These are phyloP conservation scores for Chytriomyces sp. DNA, from an alignment of 192 early-diverging fungal species.

Conservation along the genomic window DNA sequence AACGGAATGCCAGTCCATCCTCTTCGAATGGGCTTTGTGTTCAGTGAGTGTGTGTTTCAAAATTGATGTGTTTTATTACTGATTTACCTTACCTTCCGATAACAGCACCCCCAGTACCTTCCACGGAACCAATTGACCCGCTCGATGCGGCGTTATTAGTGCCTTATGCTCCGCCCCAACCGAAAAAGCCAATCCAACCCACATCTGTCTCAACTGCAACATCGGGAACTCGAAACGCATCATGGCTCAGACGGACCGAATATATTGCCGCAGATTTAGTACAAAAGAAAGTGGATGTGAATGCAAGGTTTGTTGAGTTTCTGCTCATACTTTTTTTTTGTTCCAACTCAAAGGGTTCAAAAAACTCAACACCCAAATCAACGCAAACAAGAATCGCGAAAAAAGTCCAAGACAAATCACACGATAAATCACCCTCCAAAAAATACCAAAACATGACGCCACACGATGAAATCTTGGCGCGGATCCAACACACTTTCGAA, in stretches of 20 bases:
- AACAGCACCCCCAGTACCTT: background rate
- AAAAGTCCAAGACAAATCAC: background rate
- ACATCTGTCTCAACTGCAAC: background rate
- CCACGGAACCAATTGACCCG: background rate
- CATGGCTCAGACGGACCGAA: slow-evolving; percentile 41
- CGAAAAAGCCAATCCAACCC: background rate
- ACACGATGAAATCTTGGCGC: slow-evolving; percentile 18
- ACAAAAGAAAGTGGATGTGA: slow-evolving; percentile 20
- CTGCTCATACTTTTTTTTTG: background rate
- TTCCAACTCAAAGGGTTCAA: no score
- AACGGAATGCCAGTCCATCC: slow-evolving; percentile 1
- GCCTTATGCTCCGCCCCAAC: slow-evolving; percentile 22
- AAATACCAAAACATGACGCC: background rate
- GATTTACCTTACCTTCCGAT: background rate
- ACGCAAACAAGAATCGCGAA: background rate
- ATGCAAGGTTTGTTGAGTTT: slow-evolving; percentile 7
- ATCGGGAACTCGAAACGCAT: slow-evolving; percentile 19
- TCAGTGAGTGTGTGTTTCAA: background rate
- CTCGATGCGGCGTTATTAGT: slow-evolving; percentile 26
- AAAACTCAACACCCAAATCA: background rate
- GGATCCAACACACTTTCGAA: slow-evolving; percentile 38
- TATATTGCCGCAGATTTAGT: slow-evolving; percentile 31
- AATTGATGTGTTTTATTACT: background rate
- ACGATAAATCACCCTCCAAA: background rate
- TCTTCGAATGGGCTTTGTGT: slow-evolving; percentile 22